Evolutionary conservation across 257 asterid genomes (phyloP), one percentile per base, ranked within the genome.

Genomic region (Solanum bukasovii): DNA sequence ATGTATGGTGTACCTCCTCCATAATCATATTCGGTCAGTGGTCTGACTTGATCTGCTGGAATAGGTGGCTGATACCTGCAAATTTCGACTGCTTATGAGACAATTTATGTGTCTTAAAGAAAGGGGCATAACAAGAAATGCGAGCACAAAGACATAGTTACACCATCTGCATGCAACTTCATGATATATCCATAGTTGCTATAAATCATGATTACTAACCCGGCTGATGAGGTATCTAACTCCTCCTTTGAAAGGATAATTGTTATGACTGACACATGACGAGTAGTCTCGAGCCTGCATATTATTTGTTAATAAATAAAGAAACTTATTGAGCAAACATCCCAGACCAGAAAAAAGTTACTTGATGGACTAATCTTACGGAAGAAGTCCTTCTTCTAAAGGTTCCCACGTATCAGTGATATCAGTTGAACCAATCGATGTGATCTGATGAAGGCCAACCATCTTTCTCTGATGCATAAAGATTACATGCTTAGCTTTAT

Each of bases 381-480:
- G 86, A 87, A 87, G 44, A 29, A 87, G 89, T 31, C 89, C 89
- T 87, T 87, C 89, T 87, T 87, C 89, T 59, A 87, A 16, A 86
- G 90, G 90, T 71, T 88, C 90, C 85, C 87, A 88, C 23, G 85
- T 88, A 71, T 88, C 90, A 23, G 71, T 84, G 20, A 87, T 88
- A 71, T 88, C 90, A 23, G 56, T 84, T n/a, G 90, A 88, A 84
- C 90, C 84, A 84, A 88, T 88, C 10, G 87, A 12, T 70, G 90
- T 88, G 35, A 68, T 83, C 84, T 88, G 90, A 84, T 88, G 90
- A 59, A 88, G 70, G 27, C 90, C 88, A 29, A 42, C 88, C 25
- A 84, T 31, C 84, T 87, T 88, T 1, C 88, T 86, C 88, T 86
- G 88, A 18, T 52, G 21, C 82, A n/a, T 40, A 40, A 78, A 78